A percentile compares a stretch with the other conserved stretches of the same genome.
These are phyloP conservation scores for Bauhinia variegata DNA, from an alignment of 306 rosid species.

Conservation along the genomic window DNA sequence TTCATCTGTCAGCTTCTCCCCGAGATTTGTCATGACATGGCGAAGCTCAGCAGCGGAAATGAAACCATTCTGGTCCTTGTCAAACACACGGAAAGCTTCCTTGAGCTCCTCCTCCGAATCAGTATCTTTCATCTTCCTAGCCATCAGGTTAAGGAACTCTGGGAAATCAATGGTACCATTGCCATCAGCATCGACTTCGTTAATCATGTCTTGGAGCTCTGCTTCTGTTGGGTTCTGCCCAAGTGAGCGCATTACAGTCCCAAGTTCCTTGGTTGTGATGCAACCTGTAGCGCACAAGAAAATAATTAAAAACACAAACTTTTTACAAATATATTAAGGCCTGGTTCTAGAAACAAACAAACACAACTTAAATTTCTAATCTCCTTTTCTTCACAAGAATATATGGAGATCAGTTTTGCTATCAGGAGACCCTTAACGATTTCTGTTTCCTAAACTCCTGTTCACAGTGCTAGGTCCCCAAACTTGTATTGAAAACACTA, in stretches of 20 bases:
- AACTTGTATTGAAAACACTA: too few relatives aligned
- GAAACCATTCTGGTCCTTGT: slow-evolving; percentile 89
- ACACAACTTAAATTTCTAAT: neutral
- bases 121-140: slow-evolving; percentile 81
- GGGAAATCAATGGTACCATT: slow-evolving; percentile 86
- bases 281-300: slow-evolving; percentile 49
- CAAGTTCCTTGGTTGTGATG: slow-evolving; percentile 82
- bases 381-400: neutral
- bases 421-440: too few relatives aligned
- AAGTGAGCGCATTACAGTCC: slow-evolving; percentile 80
- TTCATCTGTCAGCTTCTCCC: slow-evolving; percentile 87
- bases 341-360: too few relatives aligned
- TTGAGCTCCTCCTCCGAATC: slow-evolving; percentile 85
- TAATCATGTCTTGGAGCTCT: slow-evolving; percentile 82
- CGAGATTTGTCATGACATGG: slow-evolving; percentile 84
- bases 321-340: neutral
- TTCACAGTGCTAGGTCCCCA: too few relatives aligned
- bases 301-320: slow-evolving; percentile 10
- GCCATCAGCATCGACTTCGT: slow-evolving; percentile 86
- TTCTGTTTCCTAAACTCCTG: too few relatives aligned
- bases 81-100: slow-evolving; percentile 84
- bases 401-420: too few relatives aligned
- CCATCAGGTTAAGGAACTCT: slow-evolving; percentile 82
- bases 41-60: slow-evolving; percentile 91
- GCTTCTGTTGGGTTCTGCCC: slow-evolving; percentile 92